Evolutionary conservation across 2,329 filamentous ascomycete genomes (phyloP), one percentile per base, ranked within the genome.

Genomic region (Claviceps monticola): DNA sequence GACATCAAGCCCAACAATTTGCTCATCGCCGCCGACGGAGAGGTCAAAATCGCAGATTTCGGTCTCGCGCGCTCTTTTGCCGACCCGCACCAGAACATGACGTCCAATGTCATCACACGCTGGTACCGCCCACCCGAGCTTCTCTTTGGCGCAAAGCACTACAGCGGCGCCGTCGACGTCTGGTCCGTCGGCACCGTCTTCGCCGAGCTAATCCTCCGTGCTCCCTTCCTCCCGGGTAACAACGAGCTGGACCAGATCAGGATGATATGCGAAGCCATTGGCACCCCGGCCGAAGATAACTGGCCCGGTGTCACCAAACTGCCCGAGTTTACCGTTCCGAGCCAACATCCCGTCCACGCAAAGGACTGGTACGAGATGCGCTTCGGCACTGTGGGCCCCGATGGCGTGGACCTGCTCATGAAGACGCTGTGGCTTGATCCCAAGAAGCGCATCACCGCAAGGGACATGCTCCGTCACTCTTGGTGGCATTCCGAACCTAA

Each of bases 1-100:
- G 93, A 98, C 73, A 97, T 98, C 74, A 98, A 98, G 71, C 91
- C 91, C 47, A 97, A 97, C 78, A 98, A 98, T 72, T 73, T 97
- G 68, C 76, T 98, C 54, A 95, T 98, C 60, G 89, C 89, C 21
- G 86, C 88, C 43, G 87, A 95, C 64, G 91, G 93, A 48, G 87
- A 91, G 62, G 82, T 98, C 63, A 97, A 97, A 67, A 80, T 98
- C 49, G 93, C 91, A 38, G 93, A 98, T 84, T 98, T 98, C 61
- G 93, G 93, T 75, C 82, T 98, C 37, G 93, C 93, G 5, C 77
- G 93, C 56, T 80, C 78, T 55, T 96, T 96, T 66, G 84, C 88
- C 7, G 93, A 98, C 66, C 91, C 93, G 0, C 87, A 89, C 61
- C 74, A 81, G 51, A 77, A 78, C 59, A 98, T 98, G 93, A 96